These are phyloP conservation scores for Populus tomentosa DNA, from an alignment of 441 rosid species.

Conservation along the genomic window DNA sequence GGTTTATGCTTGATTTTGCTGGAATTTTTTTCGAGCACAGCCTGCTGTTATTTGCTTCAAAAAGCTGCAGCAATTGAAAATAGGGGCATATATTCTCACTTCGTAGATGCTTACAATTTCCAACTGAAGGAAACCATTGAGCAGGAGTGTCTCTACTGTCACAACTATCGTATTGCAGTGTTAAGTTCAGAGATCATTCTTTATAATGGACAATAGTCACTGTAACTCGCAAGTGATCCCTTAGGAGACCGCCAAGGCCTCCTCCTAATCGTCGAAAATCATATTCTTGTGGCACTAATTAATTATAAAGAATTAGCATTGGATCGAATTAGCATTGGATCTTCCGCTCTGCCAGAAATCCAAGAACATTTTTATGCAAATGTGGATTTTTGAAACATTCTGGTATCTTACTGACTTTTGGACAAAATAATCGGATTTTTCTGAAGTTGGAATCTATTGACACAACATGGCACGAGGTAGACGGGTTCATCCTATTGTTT, in stretches of 20 bases:
- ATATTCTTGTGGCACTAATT: not conserved
- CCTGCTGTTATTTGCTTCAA: no score
- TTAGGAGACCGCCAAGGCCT: not conserved
- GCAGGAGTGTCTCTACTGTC: no score
- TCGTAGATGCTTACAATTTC: no score
- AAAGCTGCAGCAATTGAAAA: no score
- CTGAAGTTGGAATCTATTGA: not conserved
- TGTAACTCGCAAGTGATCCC: not conserved
- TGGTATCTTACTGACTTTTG: not conserved
- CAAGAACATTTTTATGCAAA: not conserved
- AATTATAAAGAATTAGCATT: not conserved
- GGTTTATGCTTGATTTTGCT: no score
- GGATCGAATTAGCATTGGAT: not conserved
- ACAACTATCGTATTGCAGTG: no score
- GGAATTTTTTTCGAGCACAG: no score
- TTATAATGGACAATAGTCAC: not conserved
- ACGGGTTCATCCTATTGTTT: not conserved
- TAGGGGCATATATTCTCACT: no score
- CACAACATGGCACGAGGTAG: not conserved
- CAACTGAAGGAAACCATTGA: no score
- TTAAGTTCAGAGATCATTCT: no score
- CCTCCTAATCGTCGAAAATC: not conserved
- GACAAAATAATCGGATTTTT: not conserved
- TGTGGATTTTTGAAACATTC: not conserved
- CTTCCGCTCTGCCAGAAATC: not conserved